Conservation (phyloP, 2,329 filamentous ascomycete genomes). For the Bipolaris gigantea region DNA sequence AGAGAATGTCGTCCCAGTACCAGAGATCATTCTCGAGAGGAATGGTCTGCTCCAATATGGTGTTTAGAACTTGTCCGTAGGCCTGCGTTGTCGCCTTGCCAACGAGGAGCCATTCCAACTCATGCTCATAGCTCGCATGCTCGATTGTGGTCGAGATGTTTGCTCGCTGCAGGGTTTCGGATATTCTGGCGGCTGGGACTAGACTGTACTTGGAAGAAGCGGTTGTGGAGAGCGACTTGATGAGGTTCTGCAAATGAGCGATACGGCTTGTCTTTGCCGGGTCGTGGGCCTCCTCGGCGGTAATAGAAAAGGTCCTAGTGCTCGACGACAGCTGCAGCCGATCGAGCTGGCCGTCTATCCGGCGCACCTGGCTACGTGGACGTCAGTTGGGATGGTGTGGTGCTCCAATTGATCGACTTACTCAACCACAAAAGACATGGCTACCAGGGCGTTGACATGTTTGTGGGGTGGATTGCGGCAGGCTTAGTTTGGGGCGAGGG, state of each 20-base stretch:
- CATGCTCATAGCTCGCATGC: slow-evolving; percentile 62
- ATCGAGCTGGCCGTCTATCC: slow-evolving; percentile 61
- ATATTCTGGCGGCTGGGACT: slow-evolving; percentile 59
- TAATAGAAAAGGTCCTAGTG: slow-evolving; percentile 34
- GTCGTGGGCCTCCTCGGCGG: slow-evolving; percentile 40
- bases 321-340: slow-evolving; percentile 54
- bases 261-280: slow-evolving; percentile 54
- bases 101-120: slow-evolving; percentile 87
- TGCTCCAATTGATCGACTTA: slow-evolving; percentile 23
- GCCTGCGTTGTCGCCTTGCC: slow-evolving; percentile 91
- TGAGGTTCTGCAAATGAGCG: slow-evolving; percentile 64
- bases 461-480: slow-evolving; percentile 5
- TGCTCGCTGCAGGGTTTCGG: slow-evolving; percentile 64
- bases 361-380: slow-evolving; percentile 55
- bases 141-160: slow-evolving; percentile 50
- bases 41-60: slow-evolving; percentile 79
- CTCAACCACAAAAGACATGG: slow-evolving; percentile 50
- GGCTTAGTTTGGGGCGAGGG: slow-evolving; percentile 6
- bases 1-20: slow-evolving; percentile 92
- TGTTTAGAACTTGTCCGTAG: slow-evolving; percentile 77
- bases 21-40: slow-evolving; percentile 83
- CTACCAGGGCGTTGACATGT: slow-evolving; percentile 27
- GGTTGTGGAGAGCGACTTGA: slow-evolving; percentile 71
- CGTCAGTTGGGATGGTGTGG: slow-evolving; percentile 6
- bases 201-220: slow-evolving; percentile 66